Evolutionary conservation across 768 basidiomycete species (phyloP).

Genomic region (Mycena latifolia): DNA sequence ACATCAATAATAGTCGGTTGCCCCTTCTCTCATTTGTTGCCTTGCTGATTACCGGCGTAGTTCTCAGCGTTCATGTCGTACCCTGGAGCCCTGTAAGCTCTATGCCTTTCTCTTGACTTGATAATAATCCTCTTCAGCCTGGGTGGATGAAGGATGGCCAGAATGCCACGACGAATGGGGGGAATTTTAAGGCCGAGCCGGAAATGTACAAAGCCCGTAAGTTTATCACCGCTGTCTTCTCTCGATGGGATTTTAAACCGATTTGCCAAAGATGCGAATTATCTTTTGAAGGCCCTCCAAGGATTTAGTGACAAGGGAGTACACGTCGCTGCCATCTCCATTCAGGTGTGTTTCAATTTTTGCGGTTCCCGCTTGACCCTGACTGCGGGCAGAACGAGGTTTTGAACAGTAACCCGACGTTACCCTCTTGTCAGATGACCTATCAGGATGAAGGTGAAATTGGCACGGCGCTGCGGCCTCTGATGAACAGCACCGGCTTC

Average conservation of each 20-base stretch:
- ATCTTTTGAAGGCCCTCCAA: constrained; percentile 16
- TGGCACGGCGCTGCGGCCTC: constrained; percentile 1
- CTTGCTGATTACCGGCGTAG: neutral
- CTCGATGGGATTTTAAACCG: neutral
- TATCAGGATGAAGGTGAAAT: constrained; percentile 18
- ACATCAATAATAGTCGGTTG: constrained; percentile 11
- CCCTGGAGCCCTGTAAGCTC: constrained; percentile 19
- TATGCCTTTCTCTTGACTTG: neutral
- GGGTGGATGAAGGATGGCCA: constrained; percentile 19
- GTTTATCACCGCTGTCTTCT: neutral
- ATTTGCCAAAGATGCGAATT: constrained; percentile 1
- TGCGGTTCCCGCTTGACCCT: too few species aligned
- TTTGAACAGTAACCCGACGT: neutral
- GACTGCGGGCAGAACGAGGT: constrained; percentile 9
- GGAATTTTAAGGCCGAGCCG: neutral
- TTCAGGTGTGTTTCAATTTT: neutral
- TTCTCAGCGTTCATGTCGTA: constrained; percentile 10
- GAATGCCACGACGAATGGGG: constrained; percentile 4
- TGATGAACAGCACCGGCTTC: constrained; percentile 15
- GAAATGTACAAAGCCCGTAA: constrained; percentile 1
- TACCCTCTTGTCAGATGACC: constrained; percentile 23
- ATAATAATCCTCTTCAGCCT: neutral
- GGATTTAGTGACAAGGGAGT: constrained; percentile 13
- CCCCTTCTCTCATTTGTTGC: neutral
- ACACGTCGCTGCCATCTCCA: constrained; percentile 12